A percentile compares a stretch with the other conserved stretches of the same genome.
phyloP scores from a whole-genome alignment of 768 basidiomycete species.

The Rhizopogon vesiculosus region DNA sequence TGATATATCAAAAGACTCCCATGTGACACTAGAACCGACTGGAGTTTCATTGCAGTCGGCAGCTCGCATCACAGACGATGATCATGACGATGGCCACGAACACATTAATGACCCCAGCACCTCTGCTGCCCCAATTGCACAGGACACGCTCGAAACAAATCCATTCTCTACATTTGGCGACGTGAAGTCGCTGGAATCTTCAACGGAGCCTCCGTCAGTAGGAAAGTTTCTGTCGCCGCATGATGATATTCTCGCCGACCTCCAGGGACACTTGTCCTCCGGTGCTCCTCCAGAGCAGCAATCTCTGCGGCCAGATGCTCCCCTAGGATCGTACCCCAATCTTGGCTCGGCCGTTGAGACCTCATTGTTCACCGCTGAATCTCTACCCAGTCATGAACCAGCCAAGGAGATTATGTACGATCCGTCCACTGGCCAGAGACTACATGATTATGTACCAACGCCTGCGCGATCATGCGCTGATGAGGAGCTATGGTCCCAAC shows the following conservation, averaged over 20 bases:
- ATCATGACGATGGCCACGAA: slow-evolving; percentile 11
- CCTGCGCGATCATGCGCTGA: slow-evolving; percentile 17
- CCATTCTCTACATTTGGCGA: slow-evolving; percentile 8
- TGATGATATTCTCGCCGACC: slow-evolving; percentile 54
- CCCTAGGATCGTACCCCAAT: not conserved
- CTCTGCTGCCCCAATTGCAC: slow-evolving; percentile 15
- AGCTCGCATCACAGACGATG: slow-evolving; percentile 12
- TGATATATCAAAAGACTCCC: slow-evolving; percentile 7
- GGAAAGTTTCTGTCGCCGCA: slow-evolving; percentile 45
- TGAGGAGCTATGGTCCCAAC: slow-evolving; percentile 61
- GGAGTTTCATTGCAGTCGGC: slow-evolving; percentile 14
- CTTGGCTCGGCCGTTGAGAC: slow-evolving; percentile 4
- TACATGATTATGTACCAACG: slow-evolving; percentile 15
- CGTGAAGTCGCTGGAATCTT: slow-evolving; percentile 4
- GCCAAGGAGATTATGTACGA: slow-evolving; percentile 21
- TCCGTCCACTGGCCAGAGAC: slow-evolving; percentile 26
- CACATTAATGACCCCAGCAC: slow-evolving; percentile 22
- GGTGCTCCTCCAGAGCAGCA: slow-evolving; percentile 9
- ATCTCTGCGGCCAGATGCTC: slow-evolving; percentile 1
- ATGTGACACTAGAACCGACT: slow-evolving; percentile 12
- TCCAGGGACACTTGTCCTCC: slow-evolving; percentile 32
- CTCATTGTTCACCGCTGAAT: not conserved
- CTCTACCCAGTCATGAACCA: not conserved
- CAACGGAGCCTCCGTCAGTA: not conserved
- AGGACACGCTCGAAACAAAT: slow-evolving; percentile 6